Percentiles rank a stretch among this genome's conserved stretches.
phyloP scores from a whole-genome alignment of 495 filamentous ascomycete species.

The Aspergillus mulundensis region DNA sequence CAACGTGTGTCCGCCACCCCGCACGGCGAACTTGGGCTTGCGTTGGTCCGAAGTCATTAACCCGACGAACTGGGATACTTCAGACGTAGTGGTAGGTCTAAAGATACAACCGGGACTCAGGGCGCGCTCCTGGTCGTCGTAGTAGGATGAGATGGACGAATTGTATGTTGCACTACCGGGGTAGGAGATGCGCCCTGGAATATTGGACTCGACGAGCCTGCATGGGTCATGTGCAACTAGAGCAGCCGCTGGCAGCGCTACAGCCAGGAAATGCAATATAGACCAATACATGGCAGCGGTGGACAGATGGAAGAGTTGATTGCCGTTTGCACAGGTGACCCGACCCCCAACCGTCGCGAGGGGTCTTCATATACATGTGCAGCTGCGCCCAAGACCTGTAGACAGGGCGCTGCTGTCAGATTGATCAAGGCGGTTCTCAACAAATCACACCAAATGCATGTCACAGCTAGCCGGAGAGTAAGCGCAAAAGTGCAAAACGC shows the following conservation, averaged over 20 bases:
- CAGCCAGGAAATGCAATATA: neutral
- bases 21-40: neutral
- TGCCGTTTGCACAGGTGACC: neutral
- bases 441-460: no score
- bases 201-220: neutral
- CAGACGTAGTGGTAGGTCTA: neutral
- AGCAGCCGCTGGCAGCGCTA: neutral
- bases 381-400: no score
- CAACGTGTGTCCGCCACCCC: neutral
- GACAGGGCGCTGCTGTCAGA: no score
- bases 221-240: neutral
- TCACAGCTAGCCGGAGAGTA: no score
- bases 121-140: neutral
- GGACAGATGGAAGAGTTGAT: neutral
- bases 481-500: no score
- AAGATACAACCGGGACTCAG: neutral
- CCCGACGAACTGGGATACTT: neutral
- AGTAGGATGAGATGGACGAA: neutral
- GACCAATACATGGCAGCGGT: neutral
- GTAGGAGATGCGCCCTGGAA: neutral
- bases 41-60: neutral
- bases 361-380: neutral
- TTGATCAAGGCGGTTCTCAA: no score
- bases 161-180: neutral
- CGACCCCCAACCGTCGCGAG: neutral